phyloP scores from a whole-genome alignment of 148 eudicot genomes.

The Diospyros lotus region DNA sequence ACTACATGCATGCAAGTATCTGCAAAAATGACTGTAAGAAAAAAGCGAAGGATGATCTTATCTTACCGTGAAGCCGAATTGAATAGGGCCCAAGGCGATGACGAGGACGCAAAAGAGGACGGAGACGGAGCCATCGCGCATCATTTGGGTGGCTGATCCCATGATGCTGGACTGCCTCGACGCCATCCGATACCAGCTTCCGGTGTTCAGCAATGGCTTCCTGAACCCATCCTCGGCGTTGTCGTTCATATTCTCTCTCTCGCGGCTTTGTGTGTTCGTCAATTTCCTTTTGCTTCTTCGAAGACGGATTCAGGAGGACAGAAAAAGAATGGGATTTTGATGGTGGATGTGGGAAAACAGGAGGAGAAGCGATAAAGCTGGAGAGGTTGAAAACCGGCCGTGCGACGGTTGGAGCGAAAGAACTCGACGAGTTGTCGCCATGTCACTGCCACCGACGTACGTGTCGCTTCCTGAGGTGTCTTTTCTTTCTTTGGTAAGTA shows the following conservation, averaged over 20 bases:
- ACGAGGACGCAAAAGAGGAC: slow-evolving; percentile 65
- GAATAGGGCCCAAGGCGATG: slow-evolving; percentile 82
- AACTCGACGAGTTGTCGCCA: too few species aligned
- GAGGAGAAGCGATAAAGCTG: neutral
- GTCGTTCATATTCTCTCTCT: too few species aligned
- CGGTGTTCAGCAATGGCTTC: slow-evolving; percentile 76
- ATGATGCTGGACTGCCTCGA: slow-evolving; percentile 55
- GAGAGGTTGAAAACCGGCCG: neutral
- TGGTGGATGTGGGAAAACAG: neutral
- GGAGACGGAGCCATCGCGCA: slow-evolving; percentile 61
- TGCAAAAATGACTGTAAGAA: neutral
- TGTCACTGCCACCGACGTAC: too few species aligned
- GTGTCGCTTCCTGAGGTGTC: too few species aligned
- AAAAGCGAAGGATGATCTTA: neutral
- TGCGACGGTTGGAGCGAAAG: neutral
- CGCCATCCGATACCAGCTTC: slow-evolving; percentile 82
- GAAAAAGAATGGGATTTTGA: neutral
- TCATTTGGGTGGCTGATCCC: slow-evolving; percentile 42
- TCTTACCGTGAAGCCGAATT: slow-evolving; percentile 74
- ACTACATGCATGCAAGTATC: neutral
- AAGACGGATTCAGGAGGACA: neutral
- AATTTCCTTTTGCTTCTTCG: slow-evolving; percentile 7
- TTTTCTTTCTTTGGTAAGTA: too few species aligned
- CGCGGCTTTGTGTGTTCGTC: neutral
- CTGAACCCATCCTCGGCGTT: slow-evolving; percentile 37